phyloP scores from a whole-genome alignment of 306 rosid genomes.

The Trichosanthes truncata region DNA sequence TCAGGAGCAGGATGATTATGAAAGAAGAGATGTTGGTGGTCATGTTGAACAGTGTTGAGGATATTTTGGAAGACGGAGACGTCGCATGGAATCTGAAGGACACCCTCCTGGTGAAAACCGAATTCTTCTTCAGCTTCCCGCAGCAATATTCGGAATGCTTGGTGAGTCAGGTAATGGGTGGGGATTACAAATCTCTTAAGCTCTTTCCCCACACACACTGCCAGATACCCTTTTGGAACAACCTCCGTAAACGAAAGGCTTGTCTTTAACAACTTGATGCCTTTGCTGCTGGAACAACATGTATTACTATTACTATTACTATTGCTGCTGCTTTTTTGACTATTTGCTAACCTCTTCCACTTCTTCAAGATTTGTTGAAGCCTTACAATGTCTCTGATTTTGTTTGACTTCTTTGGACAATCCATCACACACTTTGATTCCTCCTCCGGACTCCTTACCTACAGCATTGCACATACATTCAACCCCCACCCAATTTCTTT shows the following conservation, averaged over 20 bases:
- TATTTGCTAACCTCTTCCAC: conserved; percentile 75
- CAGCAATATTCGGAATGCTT: conserved; percentile 44
- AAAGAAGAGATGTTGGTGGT: conserved; percentile 9
- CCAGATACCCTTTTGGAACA: conserved; percentile 79
- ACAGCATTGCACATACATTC: neutral
- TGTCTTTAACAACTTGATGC: conserved; percentile 47
- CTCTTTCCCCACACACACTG: conserved; percentile 74
- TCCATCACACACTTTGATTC: neutral
- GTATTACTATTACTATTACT: conserved; percentile 14
- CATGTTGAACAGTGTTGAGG: conserved; percentile 41
- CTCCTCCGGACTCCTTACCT: neutral
- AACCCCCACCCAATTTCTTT: neutral
- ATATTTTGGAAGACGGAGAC: conserved; percentile 43
- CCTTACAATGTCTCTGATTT: conserved; percentile 83
- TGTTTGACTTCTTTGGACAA: conserved; percentile 61
- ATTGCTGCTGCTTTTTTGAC: conserved; percentile 34
- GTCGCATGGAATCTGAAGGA: conserved; percentile 60
- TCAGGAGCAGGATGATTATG: neutral
- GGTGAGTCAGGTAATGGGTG: conserved; percentile 50
- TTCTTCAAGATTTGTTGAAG: conserved; percentile 87
- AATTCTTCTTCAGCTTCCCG: conserved; percentile 62
- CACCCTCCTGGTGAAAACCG: conserved; percentile 71
- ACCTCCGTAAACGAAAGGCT: conserved; percentile 42
- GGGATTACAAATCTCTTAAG: conserved; percentile 69
- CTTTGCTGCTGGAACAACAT: too few relatives aligned